Base-by-base conservation (phyloP, 805 yeast species). In the Kregervanrija pseudodelftensis region DNA sequence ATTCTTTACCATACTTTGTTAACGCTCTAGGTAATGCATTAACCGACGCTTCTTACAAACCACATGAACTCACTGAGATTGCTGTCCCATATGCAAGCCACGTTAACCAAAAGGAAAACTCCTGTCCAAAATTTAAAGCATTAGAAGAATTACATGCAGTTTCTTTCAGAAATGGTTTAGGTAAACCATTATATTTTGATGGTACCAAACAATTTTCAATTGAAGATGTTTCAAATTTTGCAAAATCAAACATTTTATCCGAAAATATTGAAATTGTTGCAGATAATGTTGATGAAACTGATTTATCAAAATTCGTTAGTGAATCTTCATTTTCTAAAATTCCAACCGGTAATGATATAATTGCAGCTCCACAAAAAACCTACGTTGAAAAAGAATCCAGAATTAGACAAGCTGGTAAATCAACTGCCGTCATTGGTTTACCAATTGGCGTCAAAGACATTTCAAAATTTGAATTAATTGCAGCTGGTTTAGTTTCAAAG, bases 1-100 rank as follows among this genome's bases (percentile, higher is more conserved):
- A 85, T 68, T 85, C 82, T 64, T 78, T 93, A 61, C 98, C 98
- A 49, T 93, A 81, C 76, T 93, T 79, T 67, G 95, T 91, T 51
- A 84, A 84, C 59, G 85, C 87, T 30, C 69, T 93, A 46, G 91
- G 86, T 59, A 82, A 82, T 57, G 85, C 84, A 45, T 63, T 85
- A 46, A 67, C 81, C 60, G 74, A 76, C 65, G 78, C 95, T 39
- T 67, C 81, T 34, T 90, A 74, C 79, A 84, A 83, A 69, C 80
- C 83, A 43, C 88, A 87, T 70, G 96, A 93, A 73, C 73, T 84
- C 49, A 66, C 68, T 44, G 99, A 93, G 76, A 71, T 79, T 52
- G 95, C 86, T 32, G 66, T 79, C 49, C 98, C 97, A 52, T 79
- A 79, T 44, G 89, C 90, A 45, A 65, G 69, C 53, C 73, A 77